phyloP scores from a whole-genome alignment of 345 rosid genomes.

The Ailanthus altissimus region DNA sequence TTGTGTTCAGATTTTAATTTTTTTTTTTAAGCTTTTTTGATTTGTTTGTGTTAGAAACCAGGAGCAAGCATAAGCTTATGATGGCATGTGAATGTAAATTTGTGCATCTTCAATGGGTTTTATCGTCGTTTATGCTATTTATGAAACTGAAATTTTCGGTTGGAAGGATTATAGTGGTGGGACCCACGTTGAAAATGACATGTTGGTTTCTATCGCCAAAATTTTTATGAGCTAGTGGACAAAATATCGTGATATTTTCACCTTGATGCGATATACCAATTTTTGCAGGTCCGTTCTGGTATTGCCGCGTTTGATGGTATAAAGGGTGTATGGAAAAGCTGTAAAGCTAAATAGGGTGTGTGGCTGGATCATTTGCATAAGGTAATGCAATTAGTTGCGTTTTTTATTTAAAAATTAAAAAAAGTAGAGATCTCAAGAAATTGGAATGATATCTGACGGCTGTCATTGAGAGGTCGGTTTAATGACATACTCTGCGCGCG shows the following conservation, averaged over 20 bases:
- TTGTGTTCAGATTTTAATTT: background rate
- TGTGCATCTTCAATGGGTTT: background rate
- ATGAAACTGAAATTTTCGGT: conserved; percentile 17
- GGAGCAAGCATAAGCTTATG: background rate
- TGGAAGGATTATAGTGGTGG: conserved; percentile 19
- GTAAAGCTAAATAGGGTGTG: conserved; percentile 4
- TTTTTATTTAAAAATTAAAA: background rate
- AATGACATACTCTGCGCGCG: conserved; percentile 21
- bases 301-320: conserved; percentile 21
- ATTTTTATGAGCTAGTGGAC: background rate
- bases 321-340: background rate
- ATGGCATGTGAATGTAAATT: conserved; percentile 43
- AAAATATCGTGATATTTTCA: conserved; percentile 23
- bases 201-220: conserved; percentile 25
- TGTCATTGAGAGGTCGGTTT: conserved; percentile 1
- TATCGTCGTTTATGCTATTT: background rate
- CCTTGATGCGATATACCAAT: conserved; percentile 14
- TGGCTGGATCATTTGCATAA: conserved; percentile 37
- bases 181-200: conserved; percentile 22
- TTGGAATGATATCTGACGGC: conserved; percentile 27
- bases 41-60: background rate
- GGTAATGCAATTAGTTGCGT: conserved; percentile 16
- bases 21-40: background rate
- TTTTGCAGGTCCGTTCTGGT: conserved; percentile 1
- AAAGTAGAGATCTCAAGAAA: conserved; percentile 4